Percentiles rank a stretch among this genome's conserved stretches.
These are phyloP conservation scores for Diatrype stigma DNA, from an alignment of 2,329 filamentous ascomycete species.

Conservation along the genomic window DNA sequence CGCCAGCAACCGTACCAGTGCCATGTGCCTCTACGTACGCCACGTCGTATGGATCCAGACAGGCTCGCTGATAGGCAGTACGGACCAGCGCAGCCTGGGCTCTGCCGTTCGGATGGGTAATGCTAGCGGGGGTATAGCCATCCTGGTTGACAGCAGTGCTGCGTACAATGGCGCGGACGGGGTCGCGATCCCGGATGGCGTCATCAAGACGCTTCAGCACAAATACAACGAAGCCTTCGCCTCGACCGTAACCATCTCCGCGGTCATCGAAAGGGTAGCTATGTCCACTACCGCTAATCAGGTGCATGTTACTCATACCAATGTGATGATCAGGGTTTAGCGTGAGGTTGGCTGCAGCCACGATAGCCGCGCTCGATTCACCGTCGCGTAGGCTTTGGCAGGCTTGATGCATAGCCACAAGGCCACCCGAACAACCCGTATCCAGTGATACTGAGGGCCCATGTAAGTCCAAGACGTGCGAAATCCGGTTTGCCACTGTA, in stretches of 20 bases:
- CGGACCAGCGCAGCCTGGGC: constrained; percentile 19
- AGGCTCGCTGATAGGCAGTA: constrained; percentile 14
- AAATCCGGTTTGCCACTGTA: constrained; percentile 19
- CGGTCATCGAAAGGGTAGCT: constrained; percentile 26
- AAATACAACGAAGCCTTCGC: constrained; percentile 34
- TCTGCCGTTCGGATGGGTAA: constrained; percentile 27
- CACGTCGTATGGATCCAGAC: constrained; percentile 9
- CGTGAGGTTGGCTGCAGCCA: constrained; percentile 21
- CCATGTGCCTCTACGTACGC: constrained; percentile 26
- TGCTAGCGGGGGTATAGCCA: constrained; percentile 31
- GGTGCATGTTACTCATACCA: constrained; percentile 9
- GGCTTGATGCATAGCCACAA: constrained; percentile 27
- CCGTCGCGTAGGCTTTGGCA: constrained; percentile 24
- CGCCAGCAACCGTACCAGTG: constrained; percentile 14
- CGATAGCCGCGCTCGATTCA: constrained; percentile 25
- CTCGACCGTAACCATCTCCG: constrained; percentile 33
- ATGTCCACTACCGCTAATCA: constrained; percentile 16
- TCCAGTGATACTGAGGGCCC: constrained; percentile 27
- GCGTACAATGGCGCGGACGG: constrained; percentile 23
- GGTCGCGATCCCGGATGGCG: constrained; percentile 30
- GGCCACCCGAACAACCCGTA: constrained; percentile 30
- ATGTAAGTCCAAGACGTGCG: constrained; percentile 24
- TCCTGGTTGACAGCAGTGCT: constrained; percentile 35
- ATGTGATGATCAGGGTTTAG: constrained; percentile 20
- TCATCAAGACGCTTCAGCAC: constrained; percentile 34